A percentile compares a stretch with the other conserved stretches of the same genome.
Conservation (phyloP, 192 early-diverging fungal species). For the Funneliformis mosseae region DNA sequence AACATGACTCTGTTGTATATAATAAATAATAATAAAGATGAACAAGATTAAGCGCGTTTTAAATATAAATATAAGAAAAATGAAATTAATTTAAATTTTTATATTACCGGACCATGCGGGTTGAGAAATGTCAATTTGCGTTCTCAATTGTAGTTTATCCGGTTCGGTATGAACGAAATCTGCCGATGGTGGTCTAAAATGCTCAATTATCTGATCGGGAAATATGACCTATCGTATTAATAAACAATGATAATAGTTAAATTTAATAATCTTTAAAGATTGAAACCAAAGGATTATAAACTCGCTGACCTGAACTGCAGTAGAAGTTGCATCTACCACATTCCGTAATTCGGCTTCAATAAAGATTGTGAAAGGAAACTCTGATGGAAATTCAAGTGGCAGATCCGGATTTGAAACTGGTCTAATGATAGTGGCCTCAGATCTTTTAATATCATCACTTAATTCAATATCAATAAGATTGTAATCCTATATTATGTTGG, state of each 20-base stretch:
- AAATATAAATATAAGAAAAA: neutral
- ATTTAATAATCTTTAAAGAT: neutral
- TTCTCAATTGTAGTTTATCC: conserved; percentile 23
- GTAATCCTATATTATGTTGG: neutral
- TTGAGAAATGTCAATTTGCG: conserved; percentile 31
- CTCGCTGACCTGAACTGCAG: conserved; percentile 8
- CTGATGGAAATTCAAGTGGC: neutral
- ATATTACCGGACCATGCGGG: conserved; percentile 29
- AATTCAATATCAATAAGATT: neutral
- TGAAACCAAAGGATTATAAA: neutral
- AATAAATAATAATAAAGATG: neutral
- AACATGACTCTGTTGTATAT: neutral
- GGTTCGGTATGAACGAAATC: neutral
- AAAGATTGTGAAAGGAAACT: conserved; percentile 15
- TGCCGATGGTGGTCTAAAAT: conserved; percentile 25
- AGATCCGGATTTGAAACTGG: neutral
- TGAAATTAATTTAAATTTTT: neutral
- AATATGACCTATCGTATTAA: conserved; percentile 8
- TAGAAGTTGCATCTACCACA: neutral
- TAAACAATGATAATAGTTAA: neutral
- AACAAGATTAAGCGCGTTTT: neutral
- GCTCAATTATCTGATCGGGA: conserved; percentile 11
- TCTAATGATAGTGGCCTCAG: conserved; percentile 6
- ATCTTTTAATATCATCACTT: neutral
- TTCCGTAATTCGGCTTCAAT: conserved; percentile 19